Evolutionary conservation across 176 grass and related monocot genomes (phyloP).

Genomic region (Hordeum vulgare): DNA sequence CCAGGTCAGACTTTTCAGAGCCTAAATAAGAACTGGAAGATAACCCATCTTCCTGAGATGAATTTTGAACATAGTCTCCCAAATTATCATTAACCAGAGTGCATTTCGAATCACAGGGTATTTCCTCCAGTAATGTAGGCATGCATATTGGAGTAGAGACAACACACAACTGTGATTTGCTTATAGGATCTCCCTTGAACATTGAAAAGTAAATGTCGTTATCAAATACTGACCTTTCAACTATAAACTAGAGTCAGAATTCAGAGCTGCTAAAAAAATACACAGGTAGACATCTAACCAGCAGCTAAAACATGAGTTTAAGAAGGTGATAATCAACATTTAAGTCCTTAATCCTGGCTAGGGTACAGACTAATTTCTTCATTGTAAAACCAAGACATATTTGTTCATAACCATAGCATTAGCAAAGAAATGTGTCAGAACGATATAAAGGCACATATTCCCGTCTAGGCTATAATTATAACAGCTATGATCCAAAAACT

Average conservation of each 20-base stretch:
- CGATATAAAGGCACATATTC: not conserved
- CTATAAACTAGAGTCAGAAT: not conserved
- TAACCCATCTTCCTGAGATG: conserved; percentile 41
- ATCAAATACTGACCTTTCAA: conserved; percentile 19
- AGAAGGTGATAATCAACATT: not conserved
- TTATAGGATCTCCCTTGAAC: conserved; percentile 30
- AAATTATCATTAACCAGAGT: conserved; percentile 26
- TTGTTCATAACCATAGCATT: not conserved
- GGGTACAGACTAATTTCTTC: not conserved
- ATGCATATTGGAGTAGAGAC: conserved; percentile 18
- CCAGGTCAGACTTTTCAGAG: conserved; percentile 61
- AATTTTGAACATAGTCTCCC: conserved; percentile 43
- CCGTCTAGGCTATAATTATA: not conserved
- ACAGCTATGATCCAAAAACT: not conserved
- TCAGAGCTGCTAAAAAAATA: conserved; percentile 6
- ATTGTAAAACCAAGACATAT: not conserved
- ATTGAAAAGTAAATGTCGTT: conserved; percentile 21
- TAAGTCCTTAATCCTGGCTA: not conserved
- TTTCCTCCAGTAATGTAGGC: conserved; percentile 24
- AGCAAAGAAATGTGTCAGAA: not conserved
- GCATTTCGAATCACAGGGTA: conserved; percentile 13
- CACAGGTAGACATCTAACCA: not conserved
- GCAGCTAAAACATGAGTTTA: conserved; percentile 1
- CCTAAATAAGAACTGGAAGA: conserved; percentile 65
- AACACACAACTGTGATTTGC: conserved; percentile 15